Conservation (phyloP, 345 rosid species). For the Hibiscus mutabilis region DNA sequence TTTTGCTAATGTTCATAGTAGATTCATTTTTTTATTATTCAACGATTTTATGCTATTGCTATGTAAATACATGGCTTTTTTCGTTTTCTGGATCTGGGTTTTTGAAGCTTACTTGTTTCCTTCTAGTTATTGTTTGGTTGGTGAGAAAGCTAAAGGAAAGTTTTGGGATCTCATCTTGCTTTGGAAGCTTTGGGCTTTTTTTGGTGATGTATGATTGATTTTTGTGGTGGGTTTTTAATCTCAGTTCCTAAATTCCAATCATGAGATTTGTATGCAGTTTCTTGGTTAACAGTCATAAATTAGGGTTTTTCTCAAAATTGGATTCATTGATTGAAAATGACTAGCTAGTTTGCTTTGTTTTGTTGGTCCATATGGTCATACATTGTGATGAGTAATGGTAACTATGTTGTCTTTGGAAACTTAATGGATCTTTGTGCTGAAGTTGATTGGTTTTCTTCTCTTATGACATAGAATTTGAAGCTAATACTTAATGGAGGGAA, state of each 20-base stretch:
- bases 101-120: not conserved
- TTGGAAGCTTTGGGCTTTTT: not conserved
- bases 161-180: constrained; percentile 9
- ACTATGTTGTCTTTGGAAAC: not conserved
- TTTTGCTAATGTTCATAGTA: not conserved
- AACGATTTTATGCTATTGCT: not conserved
- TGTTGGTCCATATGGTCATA: too few species aligned
- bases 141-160: not conserved
- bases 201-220: not conserved
- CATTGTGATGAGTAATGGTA: not conserved
- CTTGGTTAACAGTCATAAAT: not conserved
- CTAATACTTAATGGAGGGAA: constrained; percentile 58
- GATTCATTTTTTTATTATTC: not conserved
- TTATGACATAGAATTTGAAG: constrained; percentile 23
- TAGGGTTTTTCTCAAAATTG: not conserved
- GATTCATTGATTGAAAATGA: not conserved
- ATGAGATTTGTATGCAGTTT: not conserved
- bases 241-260: not conserved
- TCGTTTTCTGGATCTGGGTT: constrained; percentile 19
- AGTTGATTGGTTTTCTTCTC: constrained; percentile 13
- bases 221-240: not conserved
- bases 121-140: not conserved
- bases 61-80: not conserved
- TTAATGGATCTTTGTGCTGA: not conserved
- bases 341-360: not conserved